These are phyloP conservation scores for Roridomyces roridus DNA, from an alignment of 768 basidiomycete genomes.

Conservation along the genomic window DNA sequence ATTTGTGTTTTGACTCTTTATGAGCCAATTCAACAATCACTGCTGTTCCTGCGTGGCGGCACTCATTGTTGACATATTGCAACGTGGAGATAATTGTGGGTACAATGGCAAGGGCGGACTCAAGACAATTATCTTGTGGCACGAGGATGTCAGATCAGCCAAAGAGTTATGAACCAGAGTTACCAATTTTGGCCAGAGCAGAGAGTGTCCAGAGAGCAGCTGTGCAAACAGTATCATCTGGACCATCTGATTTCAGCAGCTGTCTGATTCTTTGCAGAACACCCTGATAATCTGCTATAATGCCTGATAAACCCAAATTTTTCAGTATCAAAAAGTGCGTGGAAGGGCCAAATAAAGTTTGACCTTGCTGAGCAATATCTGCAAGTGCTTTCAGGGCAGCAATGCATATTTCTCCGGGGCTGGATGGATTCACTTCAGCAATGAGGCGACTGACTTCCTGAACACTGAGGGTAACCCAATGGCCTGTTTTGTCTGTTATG, in stretches of 20 bases:
- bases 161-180: neutral
- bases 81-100: neutral
- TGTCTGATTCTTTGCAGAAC: neutral
- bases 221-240: neutral
- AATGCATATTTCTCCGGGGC: neutral
- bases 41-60: neutral
- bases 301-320: no score
- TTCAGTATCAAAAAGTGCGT: neutral
- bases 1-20: neutral
- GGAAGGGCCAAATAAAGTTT: neutral
- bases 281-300: no score
- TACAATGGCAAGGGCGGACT: neutral
- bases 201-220: neutral
- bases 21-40: neutral
- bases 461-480: no score
- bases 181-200: neutral
- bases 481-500: neutral
- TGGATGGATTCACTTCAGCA: neutral
- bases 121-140: neutral
- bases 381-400: neutral
- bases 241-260: neutral
- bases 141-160: neutral
- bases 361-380: neutral
- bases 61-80: neutral
- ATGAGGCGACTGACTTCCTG: no score